Evolutionary conservation across 2,329 filamentous ascomycete genomes (phyloP).

Genomic region (Arthrobotrys iridis): DNA sequence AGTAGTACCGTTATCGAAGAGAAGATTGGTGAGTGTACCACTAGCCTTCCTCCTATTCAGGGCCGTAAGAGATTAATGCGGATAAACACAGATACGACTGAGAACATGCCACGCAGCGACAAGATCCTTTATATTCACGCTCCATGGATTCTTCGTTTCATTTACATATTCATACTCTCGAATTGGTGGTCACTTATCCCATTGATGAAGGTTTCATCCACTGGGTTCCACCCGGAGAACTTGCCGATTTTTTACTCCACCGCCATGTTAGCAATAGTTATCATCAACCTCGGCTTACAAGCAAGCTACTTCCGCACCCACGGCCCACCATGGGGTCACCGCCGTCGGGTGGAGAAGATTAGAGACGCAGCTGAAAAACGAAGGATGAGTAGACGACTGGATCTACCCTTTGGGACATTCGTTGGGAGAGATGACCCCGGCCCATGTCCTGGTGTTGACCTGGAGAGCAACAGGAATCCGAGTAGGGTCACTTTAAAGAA

Average conservation of each 20-base stretch:
- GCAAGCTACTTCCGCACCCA: not conserved
- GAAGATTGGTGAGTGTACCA: not conserved
- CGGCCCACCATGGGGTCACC: slow-evolving; percentile 20
- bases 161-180: slow-evolving; percentile 24
- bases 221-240: slow-evolving; percentile 28
- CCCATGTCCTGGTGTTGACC: not conserved
- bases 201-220: slow-evolving; percentile 22
- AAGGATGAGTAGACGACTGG: not conserved
- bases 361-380: not conserved
- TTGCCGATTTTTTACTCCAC: slow-evolving; percentile 32
- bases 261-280: slow-evolving; percentile 20
- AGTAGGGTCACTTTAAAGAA: not conserved
- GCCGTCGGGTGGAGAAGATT: not conserved
- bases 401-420: not conserved
- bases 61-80: not conserved
- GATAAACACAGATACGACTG: not conserved
- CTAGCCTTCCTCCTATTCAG: not conserved
- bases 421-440: not conserved
- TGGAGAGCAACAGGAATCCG: not conserved
- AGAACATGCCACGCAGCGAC: not conserved
- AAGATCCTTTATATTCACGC: slow-evolving; percentile 21
- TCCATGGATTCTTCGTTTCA: slow-evolving; percentile 38
- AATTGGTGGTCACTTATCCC: slow-evolving; percentile 48
- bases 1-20: not conserved
- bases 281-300: slow-evolving; percentile 8